Evolutionary conservation across 768 basidiomycete species (phyloP), one percentile per base, ranked within the genome.

Genomic region (Tylopilus sp.): DNA sequence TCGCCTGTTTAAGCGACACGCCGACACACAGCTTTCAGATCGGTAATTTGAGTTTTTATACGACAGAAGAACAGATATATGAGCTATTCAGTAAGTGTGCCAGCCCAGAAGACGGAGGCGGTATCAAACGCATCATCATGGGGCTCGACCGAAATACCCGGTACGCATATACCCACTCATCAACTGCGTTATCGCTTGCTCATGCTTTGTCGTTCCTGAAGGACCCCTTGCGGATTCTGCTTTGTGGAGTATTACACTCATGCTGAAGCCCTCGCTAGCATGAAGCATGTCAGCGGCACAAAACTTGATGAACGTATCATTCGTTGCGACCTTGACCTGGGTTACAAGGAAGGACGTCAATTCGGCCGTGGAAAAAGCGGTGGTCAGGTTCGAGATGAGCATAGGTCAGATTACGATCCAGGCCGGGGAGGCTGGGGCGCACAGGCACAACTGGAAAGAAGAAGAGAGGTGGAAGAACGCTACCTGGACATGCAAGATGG

Each of bases 301-400:
- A 98, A 98, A 74, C 83, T 99, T 20, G 97, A 99, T 70, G 97
- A 99, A 71, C 88, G 97, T 30, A 91, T 99, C 60, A 95, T 99
- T 56, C 88, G 97, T 42, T 98, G 95, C 64, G 97, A 99, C 74
- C 75, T 99, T 64, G 97, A 99, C 74, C 77, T 94, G 23, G 97
- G 97, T 6, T 99, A 98, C 72, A 85, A 85, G 64, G 97, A 99
- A 65, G 95, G 95, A 13, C 77, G 97, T 55, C 97, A 99, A 70
- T 99, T 98, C 56, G 97, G 97, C 26, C 77, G 97, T 54, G 97
- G 97, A 23, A 98, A 95, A 71, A 95, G 91, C 57, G 97, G 97
- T 28, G 97, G 97, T 3, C 95, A 97, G 76, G 82, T 95, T 46
- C 80, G 95, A 59, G 97, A 99, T 65, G 97, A 99, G 65, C 97